These are phyloP conservation scores for Leucocoprinus sp. DNA, from an alignment of 768 basidiomycete species.

Conservation along the genomic window DNA sequence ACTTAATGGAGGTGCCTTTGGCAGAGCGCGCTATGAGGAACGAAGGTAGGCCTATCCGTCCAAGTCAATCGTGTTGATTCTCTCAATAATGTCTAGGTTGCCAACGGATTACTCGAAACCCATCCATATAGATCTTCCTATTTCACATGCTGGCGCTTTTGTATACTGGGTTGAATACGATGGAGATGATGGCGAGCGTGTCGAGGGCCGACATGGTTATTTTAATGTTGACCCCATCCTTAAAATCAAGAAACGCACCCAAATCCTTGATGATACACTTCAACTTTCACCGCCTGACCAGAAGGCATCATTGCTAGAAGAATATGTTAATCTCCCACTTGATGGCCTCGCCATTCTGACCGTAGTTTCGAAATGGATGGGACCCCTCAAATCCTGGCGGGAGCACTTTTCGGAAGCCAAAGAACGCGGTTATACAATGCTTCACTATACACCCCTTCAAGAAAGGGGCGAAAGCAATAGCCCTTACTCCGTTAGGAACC, in stretches of 20 bases:
- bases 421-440: conserved; percentile 93
- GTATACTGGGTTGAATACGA: conserved; percentile 94
- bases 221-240: conserved; percentile 96
- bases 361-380: conserved; percentile 98
- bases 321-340: conserved; percentile 65
- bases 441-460: conserved; percentile 95
- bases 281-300: conserved; percentile 42
- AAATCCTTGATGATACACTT: conserved; percentile 55
- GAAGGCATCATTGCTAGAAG: conserved; percentile 44
- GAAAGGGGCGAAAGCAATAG: conserved; percentile 83
- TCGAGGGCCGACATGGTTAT: conserved; percentile 83
- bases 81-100: conserved; percentile 38
- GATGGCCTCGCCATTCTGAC: conserved; percentile 87
- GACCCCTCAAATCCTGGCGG: conserved; percentile 68
- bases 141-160: conserved; percentile 95
- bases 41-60: conserved; percentile 49
- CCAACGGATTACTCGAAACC: conserved; percentile 85
- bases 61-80: conserved; percentile 14
- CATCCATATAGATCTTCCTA: conserved; percentile 89
- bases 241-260: conserved; percentile 59
- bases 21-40: conserved; percentile 64
- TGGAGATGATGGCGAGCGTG: conserved; percentile 47
- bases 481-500: conserved; percentile 91
- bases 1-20: conserved; percentile 82
- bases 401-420: conserved; percentile 77